Evolutionary conservation across 805 yeast species (phyloP).

Genomic region (Sungouiozyma ichnusensis): DNA sequence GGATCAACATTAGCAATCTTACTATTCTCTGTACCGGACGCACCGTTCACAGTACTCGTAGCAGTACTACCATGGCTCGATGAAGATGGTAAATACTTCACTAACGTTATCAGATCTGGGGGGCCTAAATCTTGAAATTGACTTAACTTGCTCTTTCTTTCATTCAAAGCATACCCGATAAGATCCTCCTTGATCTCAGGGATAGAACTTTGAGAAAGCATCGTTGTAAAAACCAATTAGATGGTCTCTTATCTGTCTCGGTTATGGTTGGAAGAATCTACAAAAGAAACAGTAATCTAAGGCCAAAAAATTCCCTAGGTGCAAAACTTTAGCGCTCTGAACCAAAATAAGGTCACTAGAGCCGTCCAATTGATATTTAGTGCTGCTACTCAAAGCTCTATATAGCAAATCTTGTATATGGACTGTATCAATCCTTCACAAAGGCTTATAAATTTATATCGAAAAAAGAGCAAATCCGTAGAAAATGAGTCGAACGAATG

Average conservation of each 20-base stretch:
- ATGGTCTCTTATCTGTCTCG: neutral
- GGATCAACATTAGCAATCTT: slow-evolving; percentile 11
- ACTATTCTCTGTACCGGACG: slow-evolving; percentile 5
- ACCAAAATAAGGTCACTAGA: no score
- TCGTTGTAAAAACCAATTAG: slow-evolving; percentile 1
- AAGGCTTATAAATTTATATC: neutral
- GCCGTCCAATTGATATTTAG: no score
- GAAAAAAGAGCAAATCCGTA: neutral
- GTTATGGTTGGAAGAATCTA: no score
- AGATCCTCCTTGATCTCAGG: slow-evolving; percentile 56
- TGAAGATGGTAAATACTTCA: slow-evolving; percentile 26
- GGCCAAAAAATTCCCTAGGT: no score
- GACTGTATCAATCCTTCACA: neutral
- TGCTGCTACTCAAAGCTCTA: no score
- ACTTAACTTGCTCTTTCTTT: slow-evolving; percentile 50
- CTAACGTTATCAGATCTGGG: slow-evolving; percentile 43
- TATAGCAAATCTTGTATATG: neutral
- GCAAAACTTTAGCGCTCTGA: no score
- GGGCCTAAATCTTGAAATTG: slow-evolving; percentile 62
- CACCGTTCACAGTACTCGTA: slow-evolving; percentile 3
- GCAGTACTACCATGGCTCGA: slow-evolving; percentile 4
- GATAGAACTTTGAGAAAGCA: slow-evolving; percentile 47
- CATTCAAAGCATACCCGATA: slow-evolving; percentile 49
- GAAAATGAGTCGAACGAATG: no score
- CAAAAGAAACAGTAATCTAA: no score